These are phyloP conservation scores for Eimeria maxima DNA, from an alignment of 169 alveolate species.

Conservation along the genomic window DNA sequence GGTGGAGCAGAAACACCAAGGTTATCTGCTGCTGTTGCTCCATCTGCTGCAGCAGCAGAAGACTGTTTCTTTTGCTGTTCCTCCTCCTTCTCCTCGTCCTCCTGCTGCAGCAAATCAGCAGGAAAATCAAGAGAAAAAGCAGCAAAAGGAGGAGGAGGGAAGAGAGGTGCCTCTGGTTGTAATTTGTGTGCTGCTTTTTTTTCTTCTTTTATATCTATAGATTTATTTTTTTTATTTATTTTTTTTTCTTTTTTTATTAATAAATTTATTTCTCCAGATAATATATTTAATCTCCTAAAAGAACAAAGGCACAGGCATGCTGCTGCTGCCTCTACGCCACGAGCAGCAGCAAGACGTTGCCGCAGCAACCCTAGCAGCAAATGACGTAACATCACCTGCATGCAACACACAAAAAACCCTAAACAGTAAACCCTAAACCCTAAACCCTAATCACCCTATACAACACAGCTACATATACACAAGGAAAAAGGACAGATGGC, in stretches of 20 bases:
- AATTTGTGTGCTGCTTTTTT: neutral
- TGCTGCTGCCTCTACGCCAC: neutral
- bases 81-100: no score
- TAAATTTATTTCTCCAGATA: neutral
- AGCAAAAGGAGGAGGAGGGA: conserved; percentile 52
- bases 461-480: no score
- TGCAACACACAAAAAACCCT: neutral
- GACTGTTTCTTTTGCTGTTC: no score
- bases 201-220: neutral
- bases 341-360: conserved; percentile 4
- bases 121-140: neutral
- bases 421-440: neutral
- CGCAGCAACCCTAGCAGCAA: conserved; percentile 36
- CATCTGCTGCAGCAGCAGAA: no score
- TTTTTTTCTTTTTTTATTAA: neutral
- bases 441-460: no score
- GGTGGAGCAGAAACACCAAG: neutral
- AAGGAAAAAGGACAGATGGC: no score
- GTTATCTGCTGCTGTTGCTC: neutral
- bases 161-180: neutral
- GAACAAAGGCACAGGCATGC: neutral
- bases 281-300: conserved; percentile 5
- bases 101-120: neutral
- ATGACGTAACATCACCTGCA: conserved; percentile 11
- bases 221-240: neutral